phyloP scores from a whole-genome alignment of 805 yeast species.

The Candida boleticola region DNA sequence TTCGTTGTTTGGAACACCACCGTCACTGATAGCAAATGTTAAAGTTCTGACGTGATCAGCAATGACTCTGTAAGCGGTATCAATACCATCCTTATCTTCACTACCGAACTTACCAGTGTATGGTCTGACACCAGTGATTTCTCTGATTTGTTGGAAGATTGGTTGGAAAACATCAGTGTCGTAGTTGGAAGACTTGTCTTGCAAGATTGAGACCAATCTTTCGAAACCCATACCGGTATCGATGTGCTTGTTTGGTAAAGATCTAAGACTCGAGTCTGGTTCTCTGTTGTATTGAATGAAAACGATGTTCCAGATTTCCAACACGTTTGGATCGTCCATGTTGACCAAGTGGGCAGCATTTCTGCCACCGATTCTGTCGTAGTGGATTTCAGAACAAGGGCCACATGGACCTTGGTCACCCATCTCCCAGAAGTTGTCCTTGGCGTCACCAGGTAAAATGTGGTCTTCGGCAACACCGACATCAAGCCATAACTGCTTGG shows the following conservation, averaged over 20 bases:
- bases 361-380: conserved; percentile 98
- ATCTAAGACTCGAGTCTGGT: conserved; percentile 70
- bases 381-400: conserved; percentile 97
- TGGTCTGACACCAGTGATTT: conserved; percentile 88
- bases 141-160: conserved; percentile 79
- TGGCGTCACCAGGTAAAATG: conserved; percentile 84
- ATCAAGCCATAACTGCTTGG: conserved; percentile 78
- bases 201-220: conserved; percentile 91
- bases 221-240: conserved; percentile 99
- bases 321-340: conserved; percentile 95
- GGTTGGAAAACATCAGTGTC: conserved; percentile 97
- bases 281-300: conserved; percentile 97
- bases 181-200: conserved; percentile 87
- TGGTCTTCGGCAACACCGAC: conserved; percentile 92
- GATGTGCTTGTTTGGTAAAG: conserved; percentile 91
- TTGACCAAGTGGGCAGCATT: conserved; percentile 89
- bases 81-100: conserved; percentile 92
- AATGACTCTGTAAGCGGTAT: conserved; percentile 95
- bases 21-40: conserved; percentile 94
- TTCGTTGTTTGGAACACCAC: conserved; percentile 99
- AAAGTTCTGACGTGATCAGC: conserved; percentile 98
- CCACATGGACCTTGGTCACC: conserved; percentile 99
- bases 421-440: conserved; percentile 99
- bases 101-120: conserved; percentile 91
- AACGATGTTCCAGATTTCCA: conserved; percentile 97